phyloP scores from a whole-genome alignment of 169 alveolate species.

The Plasmodium malariae region DNA sequence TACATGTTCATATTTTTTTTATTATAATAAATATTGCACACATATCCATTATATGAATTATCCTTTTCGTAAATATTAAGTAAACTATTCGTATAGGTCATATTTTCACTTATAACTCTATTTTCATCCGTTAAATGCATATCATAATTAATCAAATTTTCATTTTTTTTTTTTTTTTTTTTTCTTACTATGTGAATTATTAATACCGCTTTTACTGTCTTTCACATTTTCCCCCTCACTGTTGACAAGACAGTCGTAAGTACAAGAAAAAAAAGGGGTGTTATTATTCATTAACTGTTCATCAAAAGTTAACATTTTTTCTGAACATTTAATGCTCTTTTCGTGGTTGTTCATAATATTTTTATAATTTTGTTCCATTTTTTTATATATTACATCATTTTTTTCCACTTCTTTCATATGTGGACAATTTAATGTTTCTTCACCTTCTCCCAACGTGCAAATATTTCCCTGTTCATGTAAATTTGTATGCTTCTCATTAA shows the following conservation, averaged over 20 bases:
- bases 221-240: conserved; percentile 14
- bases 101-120: conserved; percentile 1
- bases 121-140: conserved; percentile 19
- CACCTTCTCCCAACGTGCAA: neutral
- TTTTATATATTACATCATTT: neutral
- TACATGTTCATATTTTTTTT: conserved; percentile 21
- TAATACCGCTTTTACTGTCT: neutral
- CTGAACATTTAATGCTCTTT: neutral
- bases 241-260: neutral
- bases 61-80: conserved; percentile 8
- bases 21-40: conserved; percentile 27
- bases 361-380: conserved; percentile 22
- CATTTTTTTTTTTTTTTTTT: conserved; percentile 7
- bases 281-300: conserved; percentile 36
- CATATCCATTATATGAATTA: conserved; percentile 10
- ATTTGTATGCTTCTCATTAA: neutral
- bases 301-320: conserved; percentile 8
- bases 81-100: neutral
- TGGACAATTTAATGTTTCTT: conserved; percentile 9
- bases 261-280: neutral
- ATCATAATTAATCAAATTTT: neutral
- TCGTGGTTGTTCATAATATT: conserved; percentile 3
- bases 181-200: neutral
- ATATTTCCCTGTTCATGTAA: conserved; percentile 4
- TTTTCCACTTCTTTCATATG: conserved; percentile 6